Percentiles rank a stretch among this genome's conserved stretches.
phyloP scores from a whole-genome alignment of 768 basidiomycete species.

The Harrya chromipes region DNA sequence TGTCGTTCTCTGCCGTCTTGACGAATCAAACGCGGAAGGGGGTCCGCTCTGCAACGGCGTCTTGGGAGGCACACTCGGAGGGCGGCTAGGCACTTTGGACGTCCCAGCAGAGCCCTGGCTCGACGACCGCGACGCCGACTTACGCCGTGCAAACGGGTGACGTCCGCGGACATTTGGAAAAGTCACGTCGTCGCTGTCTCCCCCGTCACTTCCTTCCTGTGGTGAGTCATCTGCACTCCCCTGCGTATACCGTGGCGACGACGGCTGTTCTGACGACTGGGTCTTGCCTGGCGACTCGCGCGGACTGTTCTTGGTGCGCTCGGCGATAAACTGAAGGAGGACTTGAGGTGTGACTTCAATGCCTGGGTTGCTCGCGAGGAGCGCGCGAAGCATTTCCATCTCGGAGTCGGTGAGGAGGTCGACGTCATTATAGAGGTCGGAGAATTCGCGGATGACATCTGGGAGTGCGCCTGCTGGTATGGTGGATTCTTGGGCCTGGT shows the following conservation, averaged over 20 bases:
- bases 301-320: constrained; percentile 44
- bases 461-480: constrained; percentile 71
- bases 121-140: constrained; percentile 47
- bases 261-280: constrained; percentile 9
- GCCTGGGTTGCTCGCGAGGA: constrained; percentile 58
- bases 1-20: constrained; percentile 66
- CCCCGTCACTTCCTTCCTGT: constrained; percentile 35
- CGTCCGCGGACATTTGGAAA: constrained; percentile 41
- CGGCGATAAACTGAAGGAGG: constrained; percentile 62
- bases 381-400: constrained; percentile 51
- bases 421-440: constrained; percentile 53
- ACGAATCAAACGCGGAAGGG: constrained; percentile 64
- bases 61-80: constrained; percentile 57
- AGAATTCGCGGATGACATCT: constrained; percentile 65
- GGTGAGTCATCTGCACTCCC: constrained; percentile 33
- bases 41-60: constrained; percentile 40
- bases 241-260: constrained; percentile 6
- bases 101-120: constrained; percentile 54
- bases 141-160: constrained; percentile 19
- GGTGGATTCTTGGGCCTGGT: constrained; percentile 56
- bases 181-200: constrained; percentile 35
- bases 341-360: constrained; percentile 68
- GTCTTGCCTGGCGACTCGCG: constrained; percentile 26
- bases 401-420: constrained; percentile 68
- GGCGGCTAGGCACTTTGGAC: constrained; percentile 44